Base-by-base conservation (phyloP, 2,329 filamentous ascomycete species). In the Simplicillium sp. region DNA sequence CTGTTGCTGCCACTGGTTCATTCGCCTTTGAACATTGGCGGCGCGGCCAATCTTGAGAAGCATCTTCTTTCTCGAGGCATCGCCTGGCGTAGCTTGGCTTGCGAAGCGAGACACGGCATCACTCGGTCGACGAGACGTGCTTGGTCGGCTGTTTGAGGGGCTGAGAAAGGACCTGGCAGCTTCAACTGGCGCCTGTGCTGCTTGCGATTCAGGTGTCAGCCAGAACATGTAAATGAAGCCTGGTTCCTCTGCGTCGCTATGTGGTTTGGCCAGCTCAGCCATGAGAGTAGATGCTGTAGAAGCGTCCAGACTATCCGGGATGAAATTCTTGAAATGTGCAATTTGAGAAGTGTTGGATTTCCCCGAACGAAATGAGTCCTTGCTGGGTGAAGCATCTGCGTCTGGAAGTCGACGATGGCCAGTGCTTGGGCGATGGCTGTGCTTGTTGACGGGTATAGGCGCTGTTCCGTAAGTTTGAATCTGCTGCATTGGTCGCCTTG, bases 161-260 rank as follows among this genome's bases (percentile, higher is more conserved):
- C 12, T 62, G 34, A 82, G 69, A 37, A 84, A 66, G 11, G 75
- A 72, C 8, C 76, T 69, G 15, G 77, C 74, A 34, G 77, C 67
- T 47, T 78, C 80, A 29, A 68, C 67, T 0, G 80, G 70, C 0
- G 77, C 70, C 1, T 71, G 65, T 0, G 74, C 59, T 0, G 70
- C 58, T 7, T 76, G 64, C 2, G 71, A 73, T 6, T 51, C 50
- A 28, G 87, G 80, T 0, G 87, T 96, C 16, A 96, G 73, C 88
- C 90, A 96, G 71, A 97, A 98, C 61, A 98, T 94, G 71, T 98
- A 98, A 50, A 98, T 97, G 65, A 92, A 98, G 31, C 92, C 92
- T 11, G 83, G 70, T 50, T 94, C 86, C 16, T 77, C 67, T 0
- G 87, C 88, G 36, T 89, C 75, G 1, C 58, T 54, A 29, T 55